Conservation (phyloP, 495 filamentous ascomycete genomes). For the Neurospora cerealis region DNA sequence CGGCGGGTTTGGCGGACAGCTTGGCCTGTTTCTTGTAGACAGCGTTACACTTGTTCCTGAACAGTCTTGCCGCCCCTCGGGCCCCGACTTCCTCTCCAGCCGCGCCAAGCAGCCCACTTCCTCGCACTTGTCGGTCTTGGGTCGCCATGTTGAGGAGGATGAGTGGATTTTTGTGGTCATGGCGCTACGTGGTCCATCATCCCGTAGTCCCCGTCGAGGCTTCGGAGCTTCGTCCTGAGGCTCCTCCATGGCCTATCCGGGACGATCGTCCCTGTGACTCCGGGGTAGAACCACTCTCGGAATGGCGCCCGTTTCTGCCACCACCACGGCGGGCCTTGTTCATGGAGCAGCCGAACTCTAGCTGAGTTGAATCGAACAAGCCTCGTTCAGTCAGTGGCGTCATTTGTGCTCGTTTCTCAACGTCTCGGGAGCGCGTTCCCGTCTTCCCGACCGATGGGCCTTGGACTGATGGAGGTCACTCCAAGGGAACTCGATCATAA, state of each 20-base stretch:
- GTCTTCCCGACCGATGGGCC: slow-evolving; percentile 13
- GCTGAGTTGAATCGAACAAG: not conserved
- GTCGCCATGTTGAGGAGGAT: not conserved
- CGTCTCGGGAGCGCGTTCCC: slow-evolving; percentile 10
- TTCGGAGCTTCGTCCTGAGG: not conserved
- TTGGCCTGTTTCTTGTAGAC: slow-evolving; percentile 11
- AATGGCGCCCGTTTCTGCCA: not conserved
- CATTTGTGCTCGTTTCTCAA: not conserved
- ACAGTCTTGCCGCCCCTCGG: not conserved
- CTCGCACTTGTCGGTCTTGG: not conserved
- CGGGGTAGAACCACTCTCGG: not conserved
- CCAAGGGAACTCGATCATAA: not conserved
- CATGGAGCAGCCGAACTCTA: not conserved
- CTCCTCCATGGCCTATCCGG: slow-evolving; percentile 8
- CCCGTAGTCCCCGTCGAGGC: slow-evolving; percentile 3
- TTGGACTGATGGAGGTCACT: not conserved
- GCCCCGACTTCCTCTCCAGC: not conserved
- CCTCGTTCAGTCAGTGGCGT: not conserved
- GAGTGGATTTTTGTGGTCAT: not conserved
- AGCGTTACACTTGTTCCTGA: slow-evolving; percentile 4
- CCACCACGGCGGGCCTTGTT: not conserved
- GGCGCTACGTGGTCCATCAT: not conserved
- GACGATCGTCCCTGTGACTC: slow-evolving; percentile 8
- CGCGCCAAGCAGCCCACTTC: not conserved
- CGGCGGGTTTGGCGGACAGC: slow-evolving; percentile 12